A percentile compares a stretch with the other conserved stretches of the same genome.
Evolutionary conservation across 441 rosid species (phyloP).

Genomic region (Gossypium gossypioides): DNA sequence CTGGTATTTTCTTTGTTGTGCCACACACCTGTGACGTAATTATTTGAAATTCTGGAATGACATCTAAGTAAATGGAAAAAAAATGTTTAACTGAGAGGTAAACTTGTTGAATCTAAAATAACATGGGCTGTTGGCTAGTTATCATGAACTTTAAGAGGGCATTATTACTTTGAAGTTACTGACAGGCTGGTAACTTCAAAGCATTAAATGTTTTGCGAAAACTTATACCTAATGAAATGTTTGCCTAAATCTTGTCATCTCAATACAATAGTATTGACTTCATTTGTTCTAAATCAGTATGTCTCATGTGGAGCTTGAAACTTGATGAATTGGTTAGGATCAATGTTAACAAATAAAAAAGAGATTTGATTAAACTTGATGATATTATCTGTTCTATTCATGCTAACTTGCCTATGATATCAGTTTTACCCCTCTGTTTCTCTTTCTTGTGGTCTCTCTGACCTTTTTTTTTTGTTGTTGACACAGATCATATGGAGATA

Average conservation of each 20-base stretch:
- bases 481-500: too few relatives aligned
- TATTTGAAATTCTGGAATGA: background rate
- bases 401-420: background rate
- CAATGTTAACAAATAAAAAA: background rate
- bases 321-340: background rate
- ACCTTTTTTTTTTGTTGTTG: too few relatives aligned
- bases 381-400: background rate
- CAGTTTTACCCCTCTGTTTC: too few relatives aligned
- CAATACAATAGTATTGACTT: background rate
- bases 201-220: background rate
- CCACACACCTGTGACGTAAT: background rate
- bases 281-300: background rate
- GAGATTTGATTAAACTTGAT: background rate
- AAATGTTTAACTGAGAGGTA: background rate
- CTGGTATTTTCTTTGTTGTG: background rate
- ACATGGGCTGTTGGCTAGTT: background rate
- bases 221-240: background rate
- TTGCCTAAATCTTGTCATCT: background rate
- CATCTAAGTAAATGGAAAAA: background rate
- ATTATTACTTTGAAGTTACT: background rate
- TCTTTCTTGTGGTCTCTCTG: too few relatives aligned
- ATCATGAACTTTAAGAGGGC: background rate
- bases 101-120: background rate
- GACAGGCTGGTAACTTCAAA: background rate
- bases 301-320: background rate